Conservation (phyloP, 805 yeast species). For the Yarrowia porcina region DNA sequence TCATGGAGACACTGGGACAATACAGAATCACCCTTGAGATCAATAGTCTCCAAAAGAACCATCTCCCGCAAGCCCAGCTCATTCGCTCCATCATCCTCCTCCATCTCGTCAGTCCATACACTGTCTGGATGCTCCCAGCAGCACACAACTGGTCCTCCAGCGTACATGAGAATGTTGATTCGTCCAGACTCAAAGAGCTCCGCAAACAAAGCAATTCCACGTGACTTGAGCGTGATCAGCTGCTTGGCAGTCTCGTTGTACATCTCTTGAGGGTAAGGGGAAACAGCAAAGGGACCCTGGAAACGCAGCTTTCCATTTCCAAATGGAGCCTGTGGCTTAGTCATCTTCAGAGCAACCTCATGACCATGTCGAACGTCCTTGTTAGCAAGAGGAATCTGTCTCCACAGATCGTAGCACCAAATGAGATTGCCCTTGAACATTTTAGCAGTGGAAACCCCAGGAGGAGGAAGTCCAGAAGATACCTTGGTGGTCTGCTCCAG, state of each 20-base stretch:
- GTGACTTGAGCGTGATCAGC: constrained; percentile 35
- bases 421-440: constrained; percentile 28
- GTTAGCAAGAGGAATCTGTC: constrained; percentile 29
- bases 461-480: neutral
- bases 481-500: constrained; percentile 30
- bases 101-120: neutral
- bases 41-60: constrained; percentile 8
- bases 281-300: constrained; percentile 55
- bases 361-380: constrained; percentile 32
- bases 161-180: constrained; percentile 31
- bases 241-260: constrained; percentile 48
- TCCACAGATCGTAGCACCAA: constrained; percentile 31
- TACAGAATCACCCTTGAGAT: neutral
- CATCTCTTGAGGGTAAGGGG: constrained; percentile 54
- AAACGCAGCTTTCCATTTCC: constrained; percentile 21
- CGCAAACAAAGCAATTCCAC: constrained; percentile 30
- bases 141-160: constrained; percentile 11
- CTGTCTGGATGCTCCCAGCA: neutral
- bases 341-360: neutral
- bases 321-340: neutral
- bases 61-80: neutral
- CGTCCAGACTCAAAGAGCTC: constrained; percentile 31
- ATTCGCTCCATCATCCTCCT: neutral
- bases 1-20: neutral
- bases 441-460: constrained; percentile 8